Evolutionary conservation across 164 flowering plant species (phyloP), one percentile per base, ranked within the genome.

Genomic region (Liriodendron chinense): DNA sequence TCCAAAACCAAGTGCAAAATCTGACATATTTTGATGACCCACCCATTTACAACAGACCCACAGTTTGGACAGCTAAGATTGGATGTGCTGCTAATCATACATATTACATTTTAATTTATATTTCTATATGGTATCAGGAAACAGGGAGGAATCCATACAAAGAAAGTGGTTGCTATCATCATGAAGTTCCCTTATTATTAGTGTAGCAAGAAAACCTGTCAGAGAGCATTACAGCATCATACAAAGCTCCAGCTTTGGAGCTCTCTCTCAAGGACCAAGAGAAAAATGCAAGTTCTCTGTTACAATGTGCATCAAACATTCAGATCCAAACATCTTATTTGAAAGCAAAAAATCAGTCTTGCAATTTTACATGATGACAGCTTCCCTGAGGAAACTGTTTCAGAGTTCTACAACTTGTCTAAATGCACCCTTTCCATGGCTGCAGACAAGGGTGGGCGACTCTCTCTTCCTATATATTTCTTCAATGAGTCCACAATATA

Each of bases 201-300:
- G 23, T n/a, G 64, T 22, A 64, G 67, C 24, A 64, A 64, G 67
- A 64, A 64, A 64, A 21, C n/a, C 20, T 57, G 62, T 57, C n/a
- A 57, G 43, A 34, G 43, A 67, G 2, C 34, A 26, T 67, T 26
- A 67, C 49, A 67, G 47, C 47, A 67, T 34, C 43, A 34, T 34
- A 16, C 69, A 67, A 67, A 16, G 69, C 69, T 28, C 69, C 18
- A 67, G 69, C 69, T 43, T 28, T 53, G 59, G 59, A 53, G 59
- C 12, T 12, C 16, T 12, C 12, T 10, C 13, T 53, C 59, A 53
- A 16, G 59, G 59, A 34, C 67, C 1, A 64, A 67, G 28, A 24
- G 9, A 43, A 67, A 43, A 67, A 67, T 18, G 47, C 26, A 67
- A 67, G 47, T 12, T 16, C 69, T 26, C 47, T 26, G 49, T 26